Conservation (phyloP, 805 yeast species). For the Nematodospora valgi region DNA sequence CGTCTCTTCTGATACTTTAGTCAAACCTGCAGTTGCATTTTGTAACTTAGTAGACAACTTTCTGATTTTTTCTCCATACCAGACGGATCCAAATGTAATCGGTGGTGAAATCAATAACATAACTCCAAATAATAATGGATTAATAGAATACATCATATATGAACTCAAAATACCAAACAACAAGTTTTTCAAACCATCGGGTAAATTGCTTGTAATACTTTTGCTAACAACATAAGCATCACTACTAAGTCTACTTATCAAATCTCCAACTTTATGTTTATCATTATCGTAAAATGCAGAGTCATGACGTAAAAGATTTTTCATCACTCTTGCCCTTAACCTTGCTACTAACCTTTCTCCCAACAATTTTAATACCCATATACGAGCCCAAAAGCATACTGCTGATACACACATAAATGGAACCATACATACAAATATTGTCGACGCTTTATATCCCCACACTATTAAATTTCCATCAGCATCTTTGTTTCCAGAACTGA, state of each 20-base stretch:
- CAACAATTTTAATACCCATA: slow-evolving; percentile 38
- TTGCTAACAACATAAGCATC: slow-evolving; percentile 46
- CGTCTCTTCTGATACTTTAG: slow-evolving; percentile 43
- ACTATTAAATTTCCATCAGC: slow-evolving; percentile 38
- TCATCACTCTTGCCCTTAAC: slow-evolving; percentile 39
- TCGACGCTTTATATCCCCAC: slow-evolving; percentile 44
- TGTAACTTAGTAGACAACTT: slow-evolving; percentile 38
- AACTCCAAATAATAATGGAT: slow-evolving; percentile 40
- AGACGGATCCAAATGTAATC: slow-evolving; percentile 42
- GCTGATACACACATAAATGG: slow-evolving; percentile 44
- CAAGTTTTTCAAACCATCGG: slow-evolving; percentile 43
- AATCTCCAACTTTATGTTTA: slow-evolving; percentile 45
- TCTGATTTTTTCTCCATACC: slow-evolving; percentile 44
- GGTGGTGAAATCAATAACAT: slow-evolving; percentile 45
- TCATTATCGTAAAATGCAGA: slow-evolving; percentile 40
- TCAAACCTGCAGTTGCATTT: slow-evolving; percentile 43
- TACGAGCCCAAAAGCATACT: slow-evolving; percentile 45
- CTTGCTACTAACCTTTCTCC: slow-evolving; percentile 46
- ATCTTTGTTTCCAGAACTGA: slow-evolving; percentile 30
- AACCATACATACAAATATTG: slow-evolving; percentile 39
- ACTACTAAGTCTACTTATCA: slow-evolving; percentile 41
- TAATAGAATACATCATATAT: slow-evolving; percentile 43
- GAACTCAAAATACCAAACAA: slow-evolving; percentile 40
- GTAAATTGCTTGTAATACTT: slow-evolving; percentile 40
- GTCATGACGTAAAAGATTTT: slow-evolving; percentile 40